Evolutionary conservation across 768 basidiomycete species (phyloP), one percentile per base, ranked within the genome.

Genomic region (Agaricus blazei): DNA sequence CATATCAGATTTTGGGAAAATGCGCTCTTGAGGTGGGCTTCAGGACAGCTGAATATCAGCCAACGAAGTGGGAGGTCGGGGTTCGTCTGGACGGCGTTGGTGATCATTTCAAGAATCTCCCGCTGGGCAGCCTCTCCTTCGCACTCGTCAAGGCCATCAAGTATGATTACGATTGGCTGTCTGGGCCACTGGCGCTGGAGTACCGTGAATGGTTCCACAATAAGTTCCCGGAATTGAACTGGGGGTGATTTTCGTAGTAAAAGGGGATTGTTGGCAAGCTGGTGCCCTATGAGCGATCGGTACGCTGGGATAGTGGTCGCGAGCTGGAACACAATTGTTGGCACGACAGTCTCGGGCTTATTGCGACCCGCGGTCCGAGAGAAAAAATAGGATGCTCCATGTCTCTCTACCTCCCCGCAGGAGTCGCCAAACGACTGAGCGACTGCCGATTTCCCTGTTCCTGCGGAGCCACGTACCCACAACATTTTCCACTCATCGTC

Each of bases 331-430:
- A 40, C 38, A 12, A 40, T 6, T 4, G 38, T 14, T 12, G 38
- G 38, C n/a, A 40, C 3, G 4, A 40, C 38, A 12, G 38, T 40
- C 14, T 40, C 38, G 38, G 14, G 38, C 38, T 40, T 40, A 23
- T 47, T 9, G 14, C 44, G 34, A n/a, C 26, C 24, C 2, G 11
- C 6, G 15, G 19, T 23, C 31, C 48, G 11, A 9, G 48, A 51
- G 43, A 49, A 57, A 24, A 57, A 57, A 43, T 51, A 57, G 29
- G 49, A 43, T 1, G 49, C 56, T 24, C 56, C 56, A n/a, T 51
- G 49, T 2, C 28, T 31, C 9, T 43, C 28, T 4, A 15, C 19
- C 7, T 46, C 23, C 7, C 9, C 15, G 28, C 50, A 51, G n/a
- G 31, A 49, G 9, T 42, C 36, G 34, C 41, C 50, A 23, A 57